These are phyloP conservation scores for Grosmannia serpens DNA, from an alignment of 2,329 filamentous ascomycete species.

Conservation along the genomic window DNA sequence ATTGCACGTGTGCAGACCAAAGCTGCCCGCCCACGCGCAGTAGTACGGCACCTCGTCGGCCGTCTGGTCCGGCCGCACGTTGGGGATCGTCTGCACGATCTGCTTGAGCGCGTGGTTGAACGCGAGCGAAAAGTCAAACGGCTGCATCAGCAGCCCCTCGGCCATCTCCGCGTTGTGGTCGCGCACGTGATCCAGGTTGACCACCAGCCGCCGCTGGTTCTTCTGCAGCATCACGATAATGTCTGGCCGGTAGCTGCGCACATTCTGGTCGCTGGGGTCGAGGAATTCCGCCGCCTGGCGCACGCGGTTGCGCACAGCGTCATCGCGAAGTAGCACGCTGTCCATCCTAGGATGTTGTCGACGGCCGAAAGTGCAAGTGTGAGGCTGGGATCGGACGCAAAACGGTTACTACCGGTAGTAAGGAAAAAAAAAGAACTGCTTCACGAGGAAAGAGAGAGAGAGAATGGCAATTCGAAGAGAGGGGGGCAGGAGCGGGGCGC, in stretches of 20 bases:
- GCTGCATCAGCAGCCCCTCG: constrained; percentile 63
- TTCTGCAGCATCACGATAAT: constrained; percentile 69
- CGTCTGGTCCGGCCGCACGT: constrained; percentile 63
- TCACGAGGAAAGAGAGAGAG: neutral
- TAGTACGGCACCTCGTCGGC: constrained; percentile 79
- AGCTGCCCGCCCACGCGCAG: constrained; percentile 93
- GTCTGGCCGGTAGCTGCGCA: constrained; percentile 73
- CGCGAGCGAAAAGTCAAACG: constrained; percentile 78
- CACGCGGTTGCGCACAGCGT: constrained; percentile 72
- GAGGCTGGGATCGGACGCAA: neutral
- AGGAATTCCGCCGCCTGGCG: constrained; percentile 86
- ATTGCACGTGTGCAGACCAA: constrained; percentile 90
- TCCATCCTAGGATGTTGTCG: constrained; percentile 44
- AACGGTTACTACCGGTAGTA: too few species aligned
- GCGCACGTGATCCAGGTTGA: constrained; percentile 84
- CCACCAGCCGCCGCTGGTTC: constrained; percentile 51
- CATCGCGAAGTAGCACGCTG: constrained; percentile 64
- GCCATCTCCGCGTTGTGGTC: constrained; percentile 77
- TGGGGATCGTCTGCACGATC: constrained; percentile 68
- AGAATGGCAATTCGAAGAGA: constrained; percentile 1
- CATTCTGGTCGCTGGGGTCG: constrained; percentile 61
- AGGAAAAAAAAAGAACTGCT: neutral
- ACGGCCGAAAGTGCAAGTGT: neutral
- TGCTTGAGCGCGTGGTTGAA: constrained; percentile 88
- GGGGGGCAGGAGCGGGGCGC: constrained; percentile 3